Evolutionary conservation across 1,284 basidiomycete species (phyloP).

Genomic region (Trichosporon sp.): DNA sequence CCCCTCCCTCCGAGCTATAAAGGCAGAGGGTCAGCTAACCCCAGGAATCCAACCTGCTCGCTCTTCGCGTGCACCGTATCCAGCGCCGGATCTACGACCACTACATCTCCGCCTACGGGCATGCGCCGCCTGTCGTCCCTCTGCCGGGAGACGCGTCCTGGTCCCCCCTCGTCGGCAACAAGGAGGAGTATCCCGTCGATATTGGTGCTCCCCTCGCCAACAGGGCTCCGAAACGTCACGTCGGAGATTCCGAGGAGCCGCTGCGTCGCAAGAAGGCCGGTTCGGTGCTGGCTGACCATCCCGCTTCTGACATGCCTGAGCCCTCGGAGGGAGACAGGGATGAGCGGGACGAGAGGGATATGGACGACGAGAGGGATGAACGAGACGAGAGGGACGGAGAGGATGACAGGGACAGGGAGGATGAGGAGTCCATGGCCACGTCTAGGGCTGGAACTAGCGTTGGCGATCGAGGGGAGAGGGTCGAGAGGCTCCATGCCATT

Average conservation of each 20-base stretch:
- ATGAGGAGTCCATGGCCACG: not conserved
- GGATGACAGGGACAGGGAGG: not conserved
- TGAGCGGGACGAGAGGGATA: not conserved
- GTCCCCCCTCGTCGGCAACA: slow-evolving; percentile 31
- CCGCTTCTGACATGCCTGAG: not conserved
- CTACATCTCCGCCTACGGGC: slow-evolving; percentile 25
- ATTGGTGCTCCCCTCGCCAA: slow-evolving; percentile 22
- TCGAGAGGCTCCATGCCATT: not conserved
- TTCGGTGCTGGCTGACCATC: not conserved
- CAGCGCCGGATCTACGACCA: slow-evolving; percentile 35
- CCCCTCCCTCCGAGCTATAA: too few species aligned
- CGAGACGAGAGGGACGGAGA: not conserved
- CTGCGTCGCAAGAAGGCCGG: not conserved
- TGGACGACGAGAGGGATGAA: not conserved
- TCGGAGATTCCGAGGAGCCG: slow-evolving; percentile 16
- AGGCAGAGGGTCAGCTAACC: slow-evolving; percentile 3
- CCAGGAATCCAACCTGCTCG: slow-evolving; percentile 37
- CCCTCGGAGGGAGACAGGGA: not conserved
- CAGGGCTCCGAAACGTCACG: not conserved
- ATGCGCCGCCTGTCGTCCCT: slow-evolving; percentile 25
- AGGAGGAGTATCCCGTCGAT: slow-evolving; percentile 23
- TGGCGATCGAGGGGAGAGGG: not conserved
- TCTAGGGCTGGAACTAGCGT: slow-evolving; percentile 8
- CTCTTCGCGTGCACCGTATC: slow-evolving; percentile 31
- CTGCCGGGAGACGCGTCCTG: slow-evolving; percentile 31